Evolutionary conservation across 192 early-diverging fungal genomes (phyloP).

Genomic region (Phlyctochytrium planicorne): DNA sequence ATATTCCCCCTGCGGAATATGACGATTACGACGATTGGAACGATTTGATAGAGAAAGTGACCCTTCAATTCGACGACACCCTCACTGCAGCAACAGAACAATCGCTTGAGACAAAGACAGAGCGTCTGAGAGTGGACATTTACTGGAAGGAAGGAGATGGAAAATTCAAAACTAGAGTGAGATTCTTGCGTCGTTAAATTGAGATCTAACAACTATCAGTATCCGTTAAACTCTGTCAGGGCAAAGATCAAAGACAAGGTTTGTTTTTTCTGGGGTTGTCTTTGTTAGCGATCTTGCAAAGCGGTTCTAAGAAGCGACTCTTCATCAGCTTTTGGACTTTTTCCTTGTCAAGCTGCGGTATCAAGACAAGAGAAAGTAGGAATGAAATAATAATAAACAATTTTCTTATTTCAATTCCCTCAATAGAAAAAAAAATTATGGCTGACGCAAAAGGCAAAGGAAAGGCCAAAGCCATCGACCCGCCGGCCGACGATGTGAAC

Average conservation of each 20-base stretch:
- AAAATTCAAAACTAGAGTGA: background rate
- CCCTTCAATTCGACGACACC: no score
- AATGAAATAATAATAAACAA: no score
- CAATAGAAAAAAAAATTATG: no score
- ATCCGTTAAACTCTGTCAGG: background rate
- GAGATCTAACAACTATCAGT: background rate
- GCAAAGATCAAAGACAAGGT: background rate
- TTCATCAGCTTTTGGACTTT: conserved; percentile 2
- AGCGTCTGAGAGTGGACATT: background rate
- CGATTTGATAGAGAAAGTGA: background rate
- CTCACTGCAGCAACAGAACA: no score
- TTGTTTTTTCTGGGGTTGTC: background rate
- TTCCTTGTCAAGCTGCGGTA: background rate
- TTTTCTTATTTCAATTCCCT: no score
- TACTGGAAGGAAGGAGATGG: background rate
- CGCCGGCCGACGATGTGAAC: no score
- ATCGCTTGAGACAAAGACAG: background rate
- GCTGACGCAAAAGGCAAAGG: no score
- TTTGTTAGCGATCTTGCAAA: background rate
- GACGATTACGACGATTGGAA: background rate
- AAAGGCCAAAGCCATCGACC: no score
- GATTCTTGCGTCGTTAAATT: no score
- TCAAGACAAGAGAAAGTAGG: background rate
- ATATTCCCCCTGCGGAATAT: no score
- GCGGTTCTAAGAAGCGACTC: no score